A percentile compares a stretch with the other conserved stretches of the same genome.
Conservation (phyloP, 495 filamentous ascomycete genomes). For the Echria macrotheca region DNA sequence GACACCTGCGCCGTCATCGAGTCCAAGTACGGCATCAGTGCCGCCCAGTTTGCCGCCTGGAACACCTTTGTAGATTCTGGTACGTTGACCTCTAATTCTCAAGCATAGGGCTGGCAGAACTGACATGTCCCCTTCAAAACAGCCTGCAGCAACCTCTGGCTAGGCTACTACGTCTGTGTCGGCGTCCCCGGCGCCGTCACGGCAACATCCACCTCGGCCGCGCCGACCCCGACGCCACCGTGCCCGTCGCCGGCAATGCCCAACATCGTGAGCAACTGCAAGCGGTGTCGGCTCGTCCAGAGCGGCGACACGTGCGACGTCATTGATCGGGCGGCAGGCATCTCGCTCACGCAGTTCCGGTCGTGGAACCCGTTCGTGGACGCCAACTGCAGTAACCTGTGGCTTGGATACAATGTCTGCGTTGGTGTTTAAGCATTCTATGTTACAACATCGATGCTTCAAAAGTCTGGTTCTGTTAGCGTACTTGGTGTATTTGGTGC, state of each 20-base stretch:
- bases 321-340: slow-evolving; percentile 26
- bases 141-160: no score
- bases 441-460: no score
- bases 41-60: slow-evolving; percentile 16
- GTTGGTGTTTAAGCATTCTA: no score
- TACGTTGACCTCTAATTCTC: slow-evolving; percentile 34
- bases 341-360: slow-evolving; percentile 12
- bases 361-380: background rate
- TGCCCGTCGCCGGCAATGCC: slow-evolving; percentile 14
- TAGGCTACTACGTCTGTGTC: no score
- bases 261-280: slow-evolving; percentile 36
- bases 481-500: no score
- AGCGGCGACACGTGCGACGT: slow-evolving; percentile 36
- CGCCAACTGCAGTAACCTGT: slow-evolving; percentile 11
- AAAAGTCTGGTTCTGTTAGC: no score
- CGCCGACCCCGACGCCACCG: background rate
- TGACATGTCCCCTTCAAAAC: no score
- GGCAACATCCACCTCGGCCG: background rate
- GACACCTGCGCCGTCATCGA: slow-evolving; percentile 14
- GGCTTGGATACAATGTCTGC: slow-evolving; percentile 10
- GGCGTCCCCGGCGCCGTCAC: background rate
- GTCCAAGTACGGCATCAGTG: slow-evolving; percentile 10
- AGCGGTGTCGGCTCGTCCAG: slow-evolving; percentile 27
- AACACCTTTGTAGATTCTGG: slow-evolving; percentile 15
- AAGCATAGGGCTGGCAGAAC: no score